A percentile compares a stretch with the other conserved stretches of the same genome.
Evolutionary conservation across 1,284 basidiomycete species (phyloP).

Genomic region (Caloboletus inedulis): DNA sequence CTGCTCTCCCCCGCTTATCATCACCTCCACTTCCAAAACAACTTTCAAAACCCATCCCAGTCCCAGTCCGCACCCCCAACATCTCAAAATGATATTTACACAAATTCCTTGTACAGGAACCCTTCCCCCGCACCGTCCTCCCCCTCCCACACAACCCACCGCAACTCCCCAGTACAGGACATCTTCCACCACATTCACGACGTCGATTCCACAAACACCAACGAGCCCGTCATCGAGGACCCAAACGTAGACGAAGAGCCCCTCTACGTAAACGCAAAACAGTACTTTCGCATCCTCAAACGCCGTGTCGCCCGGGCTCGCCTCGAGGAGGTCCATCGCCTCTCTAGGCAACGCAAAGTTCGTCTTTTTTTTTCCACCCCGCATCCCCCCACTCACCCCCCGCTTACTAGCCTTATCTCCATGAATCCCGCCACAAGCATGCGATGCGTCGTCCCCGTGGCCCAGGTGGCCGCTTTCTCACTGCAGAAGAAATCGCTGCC

Average conservation of each 20-base stretch:
- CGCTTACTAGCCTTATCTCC: constrained; percentile 80
- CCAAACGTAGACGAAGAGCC: constrained; percentile 81
- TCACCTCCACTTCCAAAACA: constrained; percentile 44
- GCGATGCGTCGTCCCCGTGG: constrained; percentile 96
- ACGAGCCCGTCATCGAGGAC: constrained; percentile 26
- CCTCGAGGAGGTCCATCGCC: constrained; percentile 87
- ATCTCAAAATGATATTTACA: constrained; percentile 27
- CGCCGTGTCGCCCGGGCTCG: constrained; percentile 83
- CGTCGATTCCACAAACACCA: constrained; percentile 11
- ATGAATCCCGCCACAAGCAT: constrained; percentile 96
- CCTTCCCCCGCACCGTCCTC: constrained; percentile 28
- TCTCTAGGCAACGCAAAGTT: constrained; percentile 90
- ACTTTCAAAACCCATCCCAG: constrained; percentile 25
- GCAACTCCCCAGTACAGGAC: constrained; percentile 30
- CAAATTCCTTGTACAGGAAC: constrained; percentile 26
- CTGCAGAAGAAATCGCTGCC: constrained; percentile 88
- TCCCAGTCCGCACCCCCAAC: constrained; percentile 7
- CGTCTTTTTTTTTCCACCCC: constrained; percentile 14
- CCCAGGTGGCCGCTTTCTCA: constrained; percentile 95
- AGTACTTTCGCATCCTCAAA: constrained; percentile 96
- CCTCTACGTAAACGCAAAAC: constrained; percentile 95
- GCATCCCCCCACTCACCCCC: constrained; percentile 6
- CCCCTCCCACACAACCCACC: constrained; percentile 23
- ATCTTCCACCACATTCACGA: constrained; percentile 35
- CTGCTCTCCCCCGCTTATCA: constrained; percentile 60